A percentile compares a stretch with the other conserved stretches of the same genome.
Evolutionary conservation across 1,139 yeast species (phyloP).

Genomic region (Scheffersomyces illinoinensis): DNA sequence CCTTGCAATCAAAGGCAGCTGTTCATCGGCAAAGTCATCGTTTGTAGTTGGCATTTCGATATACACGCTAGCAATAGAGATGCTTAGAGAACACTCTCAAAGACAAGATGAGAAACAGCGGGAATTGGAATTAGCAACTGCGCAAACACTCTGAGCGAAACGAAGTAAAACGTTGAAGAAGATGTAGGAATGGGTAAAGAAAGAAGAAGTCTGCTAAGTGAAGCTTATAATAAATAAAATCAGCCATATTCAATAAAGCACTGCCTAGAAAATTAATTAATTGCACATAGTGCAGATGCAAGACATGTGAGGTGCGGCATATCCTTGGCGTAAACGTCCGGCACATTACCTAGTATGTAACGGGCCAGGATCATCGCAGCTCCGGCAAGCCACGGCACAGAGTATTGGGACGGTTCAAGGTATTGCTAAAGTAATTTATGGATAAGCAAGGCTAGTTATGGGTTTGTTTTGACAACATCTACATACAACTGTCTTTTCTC

Average conservation of each 20-base stretch:
- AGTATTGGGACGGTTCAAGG: neutral
- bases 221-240: neutral
- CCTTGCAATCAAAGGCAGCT: neutral
- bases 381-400: neutral
- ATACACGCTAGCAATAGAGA: neutral
- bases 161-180: neutral
- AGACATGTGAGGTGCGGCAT: neutral
- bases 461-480: neutral
- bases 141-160: neutral
- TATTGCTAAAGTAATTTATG: too few species aligned
- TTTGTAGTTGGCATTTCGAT: neutral
- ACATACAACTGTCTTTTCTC: neutral
- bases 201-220: neutral
- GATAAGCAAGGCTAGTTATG: too few species aligned
- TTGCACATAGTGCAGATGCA: neutral
- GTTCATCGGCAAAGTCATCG: neutral
- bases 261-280: neutral
- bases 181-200: neutral
- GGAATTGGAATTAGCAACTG: neutral
- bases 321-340: neutral
- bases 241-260: neutral
- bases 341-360: neutral
- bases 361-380: neutral
- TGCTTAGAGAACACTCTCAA: neutral
- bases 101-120: neutral